A percentile compares a stretch with the other conserved stretches of the same genome.
Conservation (phyloP, 164 flowering plant species). For the Annona squamosa region DNA sequence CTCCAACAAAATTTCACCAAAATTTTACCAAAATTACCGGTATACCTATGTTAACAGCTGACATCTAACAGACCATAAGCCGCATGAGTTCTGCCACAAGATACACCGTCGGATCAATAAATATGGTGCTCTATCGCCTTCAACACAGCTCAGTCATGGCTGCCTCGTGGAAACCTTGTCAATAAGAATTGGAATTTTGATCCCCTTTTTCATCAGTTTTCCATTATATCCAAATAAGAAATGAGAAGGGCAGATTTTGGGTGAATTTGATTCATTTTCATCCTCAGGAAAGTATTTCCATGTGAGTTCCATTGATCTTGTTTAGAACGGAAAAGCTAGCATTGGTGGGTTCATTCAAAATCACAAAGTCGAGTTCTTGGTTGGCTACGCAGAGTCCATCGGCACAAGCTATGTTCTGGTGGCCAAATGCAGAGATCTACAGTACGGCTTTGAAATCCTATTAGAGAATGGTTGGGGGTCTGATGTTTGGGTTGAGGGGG, state of each 20-base stretch:
- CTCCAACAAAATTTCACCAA: too few relatives aligned
- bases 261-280: too few relatives aligned
- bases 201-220: too few relatives aligned
- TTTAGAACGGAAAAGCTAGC: constrained; percentile 38
- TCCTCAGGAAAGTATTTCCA: constrained; percentile 6
- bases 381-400: constrained; percentile 70
- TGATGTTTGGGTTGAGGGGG: constrained; percentile 72
- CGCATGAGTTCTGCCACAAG: background rate
- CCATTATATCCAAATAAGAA: too few relatives aligned
- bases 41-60: background rate
- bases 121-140: background rate
- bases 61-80: background rate
- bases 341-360: constrained; percentile 68
- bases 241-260: too few relatives aligned
- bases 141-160: background rate
- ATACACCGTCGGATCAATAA: background rate
- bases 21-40: background rate
- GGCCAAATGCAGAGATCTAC: constrained; percentile 52
- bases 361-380: constrained; percentile 56
- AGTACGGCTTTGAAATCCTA: constrained; percentile 55
- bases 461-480: constrained; percentile 55
- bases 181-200: background rate
- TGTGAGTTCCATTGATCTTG: too few relatives aligned
- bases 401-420: constrained; percentile 42
- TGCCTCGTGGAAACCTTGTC: background rate